Base-by-base conservation (phyloP, 2,329 filamentous ascomycete species). In the Myriosclerotinia duriaeana region DNA sequence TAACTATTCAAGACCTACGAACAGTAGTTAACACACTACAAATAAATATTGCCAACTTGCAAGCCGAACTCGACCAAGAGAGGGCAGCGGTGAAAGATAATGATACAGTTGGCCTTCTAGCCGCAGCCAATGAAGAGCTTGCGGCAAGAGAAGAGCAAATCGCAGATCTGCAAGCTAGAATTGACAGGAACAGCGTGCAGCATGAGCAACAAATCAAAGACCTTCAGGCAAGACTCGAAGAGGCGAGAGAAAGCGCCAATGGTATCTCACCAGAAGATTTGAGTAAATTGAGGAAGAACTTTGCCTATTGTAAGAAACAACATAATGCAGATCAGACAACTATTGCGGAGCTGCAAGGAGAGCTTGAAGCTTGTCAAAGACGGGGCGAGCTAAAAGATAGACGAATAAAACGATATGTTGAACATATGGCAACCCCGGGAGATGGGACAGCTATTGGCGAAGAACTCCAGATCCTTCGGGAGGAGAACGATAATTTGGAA, bases 211-310 rank as follows among this genome's bases (percentile, higher is more conserved):
- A 50, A n/a, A 22, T 61, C 4, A 50, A 12, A 8, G 44, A 50
- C 7, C 15, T 61, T 14, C 44, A 50, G 34, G 34, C 34, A 38
- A 50, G 30, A 38, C 58, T 61, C 26, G 58, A 61, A 12, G 58
- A 61, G 14, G 58, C 58, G 15, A 61, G 44, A 26, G 17, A 38
- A 5, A 61, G 50, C 36, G 58, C 58, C 5, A 61, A 50, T 50
- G 58, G 58, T 8, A 61, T 61, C 30, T 50, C 58, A 22, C 58
- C 58, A 20, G 20, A 61, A 50, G 44, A 34, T 3, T 15, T 61
- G 22, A 38, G 44, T 20, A 15, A 5, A 12, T 26, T 61, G 15
- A 61, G 58, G 17, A 50, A 1, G 14, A 40, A 17, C 26, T 26
- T 61, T 1, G 58, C 44, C n/a, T 5, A 61, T 50, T 61, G 7